Evolutionary conservation across 306 rosid species (phyloP).

Genomic region (Crataegus laevigata): DNA sequence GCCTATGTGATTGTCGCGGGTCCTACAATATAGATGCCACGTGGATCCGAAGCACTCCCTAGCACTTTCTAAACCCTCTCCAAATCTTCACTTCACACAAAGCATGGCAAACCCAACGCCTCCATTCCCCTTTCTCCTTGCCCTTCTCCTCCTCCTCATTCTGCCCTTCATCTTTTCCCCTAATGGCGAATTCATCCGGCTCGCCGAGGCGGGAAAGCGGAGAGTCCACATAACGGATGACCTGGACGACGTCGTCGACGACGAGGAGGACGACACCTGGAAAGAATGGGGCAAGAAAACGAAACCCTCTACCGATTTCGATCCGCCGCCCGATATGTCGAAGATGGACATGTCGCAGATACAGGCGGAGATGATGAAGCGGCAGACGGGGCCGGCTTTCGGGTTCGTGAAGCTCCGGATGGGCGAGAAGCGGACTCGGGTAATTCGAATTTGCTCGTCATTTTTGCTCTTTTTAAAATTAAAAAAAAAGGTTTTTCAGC

Average conservation of each 20-base stretch:
- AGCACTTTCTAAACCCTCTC: background rate
- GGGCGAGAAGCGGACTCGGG: conserved; percentile 59
- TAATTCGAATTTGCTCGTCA: background rate
- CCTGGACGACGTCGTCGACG: conserved; percentile 74
- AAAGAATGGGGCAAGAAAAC: conserved; percentile 79
- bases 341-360: conserved; percentile 62
- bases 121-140: conserved; percentile 3
- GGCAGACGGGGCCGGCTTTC: conserved; percentile 53
- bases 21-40: too few relatives aligned
- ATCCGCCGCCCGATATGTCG: conserved; percentile 47
- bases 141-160: conserved; percentile 18
- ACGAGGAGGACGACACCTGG: conserved; percentile 91
- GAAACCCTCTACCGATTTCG: conserved; percentile 19
- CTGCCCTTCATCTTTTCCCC: conserved; percentile 12
- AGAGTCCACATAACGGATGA: conserved; percentile 71
- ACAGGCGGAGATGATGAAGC: conserved; percentile 68
- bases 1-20: too few relatives aligned
- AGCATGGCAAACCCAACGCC: conserved; percentile 5
- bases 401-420: conserved; percentile 85
- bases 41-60: background rate
- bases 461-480: background rate
- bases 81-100: conserved; percentile 9
- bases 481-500: background rate
- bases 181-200: conserved; percentile 18
- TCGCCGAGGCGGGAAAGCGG: conserved; percentile 49